A percentile compares a stretch with the other conserved stretches of the same genome.
phyloP scores from a whole-genome alignment of 2,329 filamentous ascomycete genomes.

The Aspergillus sp. region DNA sequence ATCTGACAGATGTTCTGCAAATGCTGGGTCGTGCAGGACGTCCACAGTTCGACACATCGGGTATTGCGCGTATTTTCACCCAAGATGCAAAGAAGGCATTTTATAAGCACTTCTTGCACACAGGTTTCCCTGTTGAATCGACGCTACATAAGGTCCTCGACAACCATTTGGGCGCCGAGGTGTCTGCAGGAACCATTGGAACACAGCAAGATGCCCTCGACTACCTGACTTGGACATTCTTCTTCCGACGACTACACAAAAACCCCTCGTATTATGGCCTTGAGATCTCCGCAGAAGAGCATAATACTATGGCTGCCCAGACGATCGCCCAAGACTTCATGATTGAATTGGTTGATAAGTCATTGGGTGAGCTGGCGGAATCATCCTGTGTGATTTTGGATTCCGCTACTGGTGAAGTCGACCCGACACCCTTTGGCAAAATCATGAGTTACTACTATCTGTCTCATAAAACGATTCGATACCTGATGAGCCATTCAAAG shows the following conservation, averaged over 20 bases:
- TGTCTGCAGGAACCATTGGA: conserved; percentile 85
- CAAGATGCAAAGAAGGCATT: conserved; percentile 98
- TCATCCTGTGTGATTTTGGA: conserved; percentile 81
- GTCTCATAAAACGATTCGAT: conserved; percentile 88
- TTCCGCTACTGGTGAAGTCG: conserved; percentile 76
- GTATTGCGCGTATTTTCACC: conserved; percentile 95
- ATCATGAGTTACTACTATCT: conserved; percentile 99
- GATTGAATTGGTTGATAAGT: conserved; percentile 85
- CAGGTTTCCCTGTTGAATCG: conserved; percentile 94
- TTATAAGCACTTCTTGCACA: conserved; percentile 98
- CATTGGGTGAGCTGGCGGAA: conserved; percentile 72
- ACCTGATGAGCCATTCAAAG: conserved; percentile 72
- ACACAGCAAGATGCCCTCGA: conserved; percentile 97
- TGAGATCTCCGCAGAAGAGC: conserved; percentile 86
- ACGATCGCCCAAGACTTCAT: conserved; percentile 89
- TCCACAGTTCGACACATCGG: conserved; percentile 92
- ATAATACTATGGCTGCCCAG: conserved; percentile 81
- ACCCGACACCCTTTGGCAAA: conserved; percentile 86
- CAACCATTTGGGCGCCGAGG: conserved; percentile 92
- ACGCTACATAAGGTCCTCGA: conserved; percentile 93
- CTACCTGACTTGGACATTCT: conserved; percentile 98
- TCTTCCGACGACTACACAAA: conserved; percentile 95
- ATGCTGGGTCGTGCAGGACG: conserved; percentile 95
- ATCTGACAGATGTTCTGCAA: conserved; percentile 93
- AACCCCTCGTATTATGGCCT: conserved; percentile 98